Evolutionary conservation across 441 rosid species (phyloP).

Genomic region (Aleurites moluccanus): DNA sequence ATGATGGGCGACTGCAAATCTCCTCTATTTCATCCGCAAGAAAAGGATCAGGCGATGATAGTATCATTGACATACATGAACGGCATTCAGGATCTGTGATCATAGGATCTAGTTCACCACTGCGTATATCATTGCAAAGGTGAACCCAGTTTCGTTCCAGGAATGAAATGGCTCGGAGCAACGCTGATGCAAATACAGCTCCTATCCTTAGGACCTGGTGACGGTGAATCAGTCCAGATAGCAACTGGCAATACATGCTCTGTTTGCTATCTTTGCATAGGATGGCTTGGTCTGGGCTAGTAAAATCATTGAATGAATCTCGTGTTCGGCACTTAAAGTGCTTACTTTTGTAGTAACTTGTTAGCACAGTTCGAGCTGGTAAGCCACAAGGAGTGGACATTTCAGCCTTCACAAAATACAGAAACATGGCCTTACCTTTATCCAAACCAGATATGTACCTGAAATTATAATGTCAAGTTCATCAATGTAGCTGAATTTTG

Average conservation of each 20-base stretch:
- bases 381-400: conserved; percentile 72
- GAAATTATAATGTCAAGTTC: conserved; percentile 17
- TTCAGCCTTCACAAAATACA: conserved; percentile 78
- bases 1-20: conserved; percentile 59
- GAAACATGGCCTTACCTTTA: conserved; percentile 86
- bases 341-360: conserved; percentile 88
- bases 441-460: conserved; percentile 76
- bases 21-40: conserved; percentile 71
- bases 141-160: conserved; percentile 73
- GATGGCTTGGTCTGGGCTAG: conserved; percentile 76
- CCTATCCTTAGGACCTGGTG: conserved; percentile 74
- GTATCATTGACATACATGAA: conserved; percentile 46
- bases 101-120: conserved; percentile 45
- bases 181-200: conserved; percentile 84
- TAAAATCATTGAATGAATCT: conserved; percentile 66
- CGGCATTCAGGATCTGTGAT: conserved; percentile 70
- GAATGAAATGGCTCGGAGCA: conserved; percentile 76
- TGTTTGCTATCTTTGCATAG: conserved; percentile 76
- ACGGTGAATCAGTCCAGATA: conserved; percentile 74
- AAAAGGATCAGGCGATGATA: conserved; percentile 49
- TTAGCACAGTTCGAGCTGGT: conserved; percentile 84
- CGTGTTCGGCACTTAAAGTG: conserved; percentile 69
- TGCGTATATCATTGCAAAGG: conserved; percentile 64
- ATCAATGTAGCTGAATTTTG: neutral
- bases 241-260: conserved; percentile 94